Evolutionary conservation across 2,329 filamentous ascomycete species (phyloP).

Genomic region (Atkinsonella texensis): DNA sequence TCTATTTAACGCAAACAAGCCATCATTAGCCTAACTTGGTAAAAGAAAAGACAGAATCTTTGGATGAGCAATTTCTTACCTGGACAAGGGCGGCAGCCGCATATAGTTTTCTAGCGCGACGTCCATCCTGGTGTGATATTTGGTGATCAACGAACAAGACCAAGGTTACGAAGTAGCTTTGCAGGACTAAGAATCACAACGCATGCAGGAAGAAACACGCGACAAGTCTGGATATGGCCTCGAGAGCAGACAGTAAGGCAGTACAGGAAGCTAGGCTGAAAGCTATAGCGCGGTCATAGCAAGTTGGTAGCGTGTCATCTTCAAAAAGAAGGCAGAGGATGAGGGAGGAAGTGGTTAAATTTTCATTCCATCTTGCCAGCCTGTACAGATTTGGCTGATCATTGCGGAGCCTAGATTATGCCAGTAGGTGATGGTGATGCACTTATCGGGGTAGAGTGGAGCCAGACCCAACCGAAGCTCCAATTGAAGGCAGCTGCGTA

Average conservation of each 20-base stretch:
- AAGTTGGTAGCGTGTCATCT: conserved; percentile 23
- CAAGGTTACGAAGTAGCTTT: not conserved
- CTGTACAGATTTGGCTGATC: not conserved
- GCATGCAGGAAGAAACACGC: not conserved
- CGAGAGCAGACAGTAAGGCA: conserved; percentile 11
- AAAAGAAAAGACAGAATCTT: not conserved
- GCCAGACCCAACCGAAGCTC: not conserved
- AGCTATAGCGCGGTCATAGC: conserved; percentile 16
- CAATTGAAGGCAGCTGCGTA: not conserved
- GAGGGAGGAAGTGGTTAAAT: conserved; percentile 2
- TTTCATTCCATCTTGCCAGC: conserved; percentile 2
- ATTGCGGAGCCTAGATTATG: conserved; percentile 7
- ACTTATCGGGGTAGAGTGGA: conserved; percentile 9
- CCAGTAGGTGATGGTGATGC: conserved; percentile 8
- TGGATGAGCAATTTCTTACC: conserved; percentile 21
- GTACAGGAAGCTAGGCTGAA: conserved; percentile 14
- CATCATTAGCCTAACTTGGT: conserved; percentile 3
- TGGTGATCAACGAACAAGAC: not conserved
- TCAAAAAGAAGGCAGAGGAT: conserved; percentile 9
- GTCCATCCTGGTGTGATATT: conserved; percentile 20
- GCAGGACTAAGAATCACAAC: conserved; percentile 9
- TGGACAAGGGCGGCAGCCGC: conserved; percentile 28
- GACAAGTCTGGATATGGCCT: not conserved
- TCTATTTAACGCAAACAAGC: conserved; percentile 30
- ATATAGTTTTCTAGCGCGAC: conserved; percentile 22